Conservation (phyloP, 176 grass and related monocot species). For the Hordeum vulgare region DNA sequence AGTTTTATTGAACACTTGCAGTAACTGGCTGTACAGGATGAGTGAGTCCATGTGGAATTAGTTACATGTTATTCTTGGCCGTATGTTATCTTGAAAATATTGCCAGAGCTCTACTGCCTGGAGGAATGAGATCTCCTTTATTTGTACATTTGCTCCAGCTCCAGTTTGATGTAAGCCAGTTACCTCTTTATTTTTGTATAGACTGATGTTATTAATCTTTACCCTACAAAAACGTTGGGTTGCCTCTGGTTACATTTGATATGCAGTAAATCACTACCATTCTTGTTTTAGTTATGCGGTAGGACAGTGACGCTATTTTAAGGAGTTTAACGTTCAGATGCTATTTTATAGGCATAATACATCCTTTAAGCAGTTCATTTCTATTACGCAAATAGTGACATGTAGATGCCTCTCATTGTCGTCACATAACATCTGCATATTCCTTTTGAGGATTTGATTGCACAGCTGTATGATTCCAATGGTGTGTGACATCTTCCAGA, state of each 20-base stretch:
- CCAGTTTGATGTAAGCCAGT: conserved; percentile 46
- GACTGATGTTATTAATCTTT: conserved; percentile 19
- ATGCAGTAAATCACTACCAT: neutral
- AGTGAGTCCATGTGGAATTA: conserved; percentile 21
- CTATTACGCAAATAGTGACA: conserved; percentile 3
- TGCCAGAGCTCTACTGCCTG: conserved; percentile 32
- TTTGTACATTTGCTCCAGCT: conserved; percentile 40
- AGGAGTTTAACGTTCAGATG: neutral
- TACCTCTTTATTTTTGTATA: conserved; percentile 39
- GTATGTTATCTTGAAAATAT: conserved; percentile 33
- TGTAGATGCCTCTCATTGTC: neutral
- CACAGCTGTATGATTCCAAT: neutral
- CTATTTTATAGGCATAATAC: neutral
- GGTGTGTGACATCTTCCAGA: neutral
- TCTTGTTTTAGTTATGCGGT: neutral
- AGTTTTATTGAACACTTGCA: conserved; percentile 91
- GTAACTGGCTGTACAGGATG: conserved; percentile 64
- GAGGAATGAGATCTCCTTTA: conserved; percentile 33
- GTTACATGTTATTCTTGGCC: conserved; percentile 21
- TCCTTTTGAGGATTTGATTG: neutral
- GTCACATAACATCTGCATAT: neutral
- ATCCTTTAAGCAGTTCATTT: conserved; percentile 2
- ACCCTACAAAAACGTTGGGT: neutral
- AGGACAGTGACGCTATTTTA: neutral
- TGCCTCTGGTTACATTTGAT: conserved; percentile 17